Conservation (phyloP, 768 basidiomycete genomes). For the Tylopilus balloui region DNA sequence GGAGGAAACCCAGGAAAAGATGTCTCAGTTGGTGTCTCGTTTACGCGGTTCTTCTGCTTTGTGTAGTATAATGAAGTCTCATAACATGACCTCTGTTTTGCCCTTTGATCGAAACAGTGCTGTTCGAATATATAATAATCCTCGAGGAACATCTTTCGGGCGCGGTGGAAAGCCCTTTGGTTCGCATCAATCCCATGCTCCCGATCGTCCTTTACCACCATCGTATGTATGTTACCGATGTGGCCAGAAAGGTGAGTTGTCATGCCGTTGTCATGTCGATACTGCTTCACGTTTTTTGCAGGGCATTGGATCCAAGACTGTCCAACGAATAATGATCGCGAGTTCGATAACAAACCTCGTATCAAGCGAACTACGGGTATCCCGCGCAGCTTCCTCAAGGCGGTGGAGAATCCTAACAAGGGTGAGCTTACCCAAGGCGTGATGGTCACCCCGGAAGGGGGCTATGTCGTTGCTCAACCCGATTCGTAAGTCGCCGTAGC, state of each 20-base stretch:
- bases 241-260: conserved; percentile 82
- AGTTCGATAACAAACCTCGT: conserved; percentile 89
- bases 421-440: conserved; percentile 77
- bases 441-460: conserved; percentile 98
- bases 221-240: conserved; percentile 99
- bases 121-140: conserved; percentile 59
- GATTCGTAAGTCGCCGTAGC: conserved; percentile 66
- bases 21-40: conserved; percentile 93
- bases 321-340: conserved; percentile 94
- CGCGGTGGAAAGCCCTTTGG: conserved; percentile 52
- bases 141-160: conserved; percentile 60
- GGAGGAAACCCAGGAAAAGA: conserved; percentile 99
- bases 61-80: conserved; percentile 69
- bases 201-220: conserved; percentile 79
- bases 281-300: conserved; percentile 30
- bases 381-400: conserved; percentile 94
- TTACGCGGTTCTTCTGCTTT: conserved; percentile 48
- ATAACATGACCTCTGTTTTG: conserved; percentile 55
- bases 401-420: conserved; percentile 81
- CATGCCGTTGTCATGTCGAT: background rate
- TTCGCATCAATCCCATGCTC: conserved; percentile 47
- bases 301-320: conserved; percentile 99
- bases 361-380: conserved; percentile 99
- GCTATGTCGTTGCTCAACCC: conserved; percentile 95
- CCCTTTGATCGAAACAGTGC: conserved; percentile 47